Evolutionary conservation across 257 asterid species (phyloP), one percentile per base, ranked within the genome.

Genomic region (Lithospermum erythrorhizon): DNA sequence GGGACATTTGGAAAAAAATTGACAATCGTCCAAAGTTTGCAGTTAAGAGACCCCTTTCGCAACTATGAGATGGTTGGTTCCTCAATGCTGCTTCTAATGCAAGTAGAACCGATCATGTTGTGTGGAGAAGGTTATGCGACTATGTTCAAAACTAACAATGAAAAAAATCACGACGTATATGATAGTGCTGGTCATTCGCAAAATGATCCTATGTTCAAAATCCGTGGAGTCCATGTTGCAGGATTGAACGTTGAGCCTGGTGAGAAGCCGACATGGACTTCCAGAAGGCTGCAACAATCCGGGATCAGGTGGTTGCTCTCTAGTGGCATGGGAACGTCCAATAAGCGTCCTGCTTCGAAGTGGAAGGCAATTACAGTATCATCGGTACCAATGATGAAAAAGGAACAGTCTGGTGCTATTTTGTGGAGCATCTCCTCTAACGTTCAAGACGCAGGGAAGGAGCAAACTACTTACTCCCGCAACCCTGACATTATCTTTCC

Each of bases 281-380:
- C 73, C 8, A 73, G 67, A 65, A 76, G 89, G 58, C 83, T 72
- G 59, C 77, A 67, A 32, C 90, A 84, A 68, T 76, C 88, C 41
- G 95, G 96, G 53, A 65, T 76, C 32, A 77, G 88, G 53, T 90
- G 96, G 97, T 68, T 90, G 80, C 76, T 76, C 55, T 83, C 95
- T 17, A 84, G 83, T 66, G 94, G 95, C 59, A 70, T 80, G 85
- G 70, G 65, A 52, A 75, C 52, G 55, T 62, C 72, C 53, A 75
- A 68, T 70, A 84, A 75, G 76, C 70, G 21, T 61, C 63, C 30
- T 10, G 18, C 68, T 49, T 75, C 83, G 59, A 71, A 59, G 55
- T 75, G 84, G 15, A 81, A 55, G 13, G 68, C 83, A 51, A 69
- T 76, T 59, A 21, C 61, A 55, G 77, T 70, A 70, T 63, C 75